Percentiles rank a stretch among this genome's conserved stretches.
Evolutionary conservation across 768 basidiomycete species (phyloP).

Genomic region (Fomitopsis pulvina): DNA sequence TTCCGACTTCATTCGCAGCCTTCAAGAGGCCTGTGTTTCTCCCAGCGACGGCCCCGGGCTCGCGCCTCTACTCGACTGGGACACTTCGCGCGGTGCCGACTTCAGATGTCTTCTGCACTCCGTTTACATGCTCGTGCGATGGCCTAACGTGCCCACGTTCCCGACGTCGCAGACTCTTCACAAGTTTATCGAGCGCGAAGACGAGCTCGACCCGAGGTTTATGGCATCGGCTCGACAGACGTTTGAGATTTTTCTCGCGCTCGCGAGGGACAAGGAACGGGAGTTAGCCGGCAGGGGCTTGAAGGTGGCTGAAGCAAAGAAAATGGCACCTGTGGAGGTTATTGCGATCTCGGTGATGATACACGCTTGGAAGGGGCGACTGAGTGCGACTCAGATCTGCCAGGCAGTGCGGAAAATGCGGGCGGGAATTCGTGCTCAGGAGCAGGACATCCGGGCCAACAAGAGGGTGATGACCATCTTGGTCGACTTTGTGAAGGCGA

Average conservation of each 20-base stretch:
- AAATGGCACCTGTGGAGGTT: constrained; percentile 67
- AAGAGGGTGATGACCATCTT: constrained; percentile 47
- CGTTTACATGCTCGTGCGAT: constrained; percentile 25
- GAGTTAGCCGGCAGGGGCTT: constrained; percentile 32
- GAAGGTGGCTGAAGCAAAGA: constrained; percentile 27
- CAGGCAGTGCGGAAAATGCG: constrained; percentile 47
- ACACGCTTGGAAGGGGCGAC: constrained; percentile 35
- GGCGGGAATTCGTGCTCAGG: constrained; percentile 40
- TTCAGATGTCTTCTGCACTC: constrained; percentile 28
- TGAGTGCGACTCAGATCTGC: constrained; percentile 35
- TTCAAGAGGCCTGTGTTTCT: constrained; percentile 42
- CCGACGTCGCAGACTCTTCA: constrained; percentile 11
- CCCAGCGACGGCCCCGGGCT: constrained; percentile 21
- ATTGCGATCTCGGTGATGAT: constrained; percentile 51
- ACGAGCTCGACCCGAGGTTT: constrained; percentile 26
- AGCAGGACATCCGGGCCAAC: constrained; percentile 67
- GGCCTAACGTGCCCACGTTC: constrained; percentile 11
- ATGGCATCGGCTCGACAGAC: constrained; percentile 31
- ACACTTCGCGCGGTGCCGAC: constrained; percentile 29
- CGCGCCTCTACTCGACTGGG: constrained; percentile 28
- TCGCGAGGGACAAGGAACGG: constrained; percentile 32
- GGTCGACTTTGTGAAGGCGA: constrained; percentile 39
- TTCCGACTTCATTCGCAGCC: constrained; percentile 49
- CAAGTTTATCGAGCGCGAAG: constrained; percentile 21
- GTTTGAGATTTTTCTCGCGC: constrained; percentile 39